Conservation (phyloP, 1,139 yeast genomes). For the Candida glucosophila region DNA sequence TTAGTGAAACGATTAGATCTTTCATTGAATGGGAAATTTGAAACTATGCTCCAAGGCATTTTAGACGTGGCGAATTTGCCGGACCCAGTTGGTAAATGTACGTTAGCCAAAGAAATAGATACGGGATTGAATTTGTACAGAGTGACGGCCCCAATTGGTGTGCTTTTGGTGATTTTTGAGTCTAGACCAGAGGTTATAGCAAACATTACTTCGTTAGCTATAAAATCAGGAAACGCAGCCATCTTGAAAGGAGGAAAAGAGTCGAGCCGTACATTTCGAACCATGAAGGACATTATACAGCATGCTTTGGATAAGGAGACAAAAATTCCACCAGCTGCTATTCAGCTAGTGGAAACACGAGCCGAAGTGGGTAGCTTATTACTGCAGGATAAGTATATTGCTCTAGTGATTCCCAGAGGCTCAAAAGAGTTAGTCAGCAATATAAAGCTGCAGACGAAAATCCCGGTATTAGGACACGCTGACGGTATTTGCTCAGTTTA, state of each 20-base stretch:
- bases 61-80: constrained; percentile 80
- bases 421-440: constrained; percentile 81
- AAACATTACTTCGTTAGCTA: constrained; percentile 88
- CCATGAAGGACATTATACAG: constrained; percentile 68
- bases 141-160: constrained; percentile 92
- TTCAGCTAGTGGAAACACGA: constrained; percentile 82
- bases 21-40: constrained; percentile 75
- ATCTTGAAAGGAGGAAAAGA: constrained; percentile 97
- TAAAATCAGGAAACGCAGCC: constrained; percentile 93
- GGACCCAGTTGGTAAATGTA: constrained; percentile 85
- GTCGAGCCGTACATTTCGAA: constrained; percentile 72
- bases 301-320: constrained; percentile 48
- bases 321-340: constrained; percentile 67
- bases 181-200: constrained; percentile 98
- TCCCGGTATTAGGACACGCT: constrained; percentile 97
- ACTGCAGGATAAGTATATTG: constrained; percentile 81
- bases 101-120: constrained; percentile 77
- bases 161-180: constrained; percentile 84
- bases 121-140: constrained; percentile 76
- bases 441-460: constrained; percentile 81
- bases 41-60: constrained; percentile 89
- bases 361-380: constrained; percentile 82
- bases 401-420: constrained; percentile 95
- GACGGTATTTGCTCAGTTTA: constrained; percentile 94
- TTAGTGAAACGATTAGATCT: constrained; percentile 79